Evolutionary conservation across 2,329 filamentous ascomycete genomes (phyloP).

Genomic region (Zopfia rhizophila): DNA sequence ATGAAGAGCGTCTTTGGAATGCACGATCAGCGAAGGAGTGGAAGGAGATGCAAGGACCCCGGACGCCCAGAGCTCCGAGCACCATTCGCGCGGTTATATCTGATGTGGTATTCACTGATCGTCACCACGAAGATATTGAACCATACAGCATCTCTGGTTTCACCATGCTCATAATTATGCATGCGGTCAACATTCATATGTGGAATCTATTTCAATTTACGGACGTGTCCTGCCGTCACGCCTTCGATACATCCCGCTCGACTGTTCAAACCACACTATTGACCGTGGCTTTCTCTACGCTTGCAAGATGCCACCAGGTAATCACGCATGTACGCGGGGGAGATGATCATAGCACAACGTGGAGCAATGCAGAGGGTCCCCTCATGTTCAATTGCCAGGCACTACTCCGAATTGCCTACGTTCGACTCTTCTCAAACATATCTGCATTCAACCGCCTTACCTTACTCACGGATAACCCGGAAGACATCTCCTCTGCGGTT

Average conservation of each 20-base stretch:
- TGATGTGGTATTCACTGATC: constrained; percentile 34
- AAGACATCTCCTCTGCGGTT: constrained; percentile 33
- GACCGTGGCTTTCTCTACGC: constrained; percentile 34
- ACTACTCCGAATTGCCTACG: constrained; percentile 44
- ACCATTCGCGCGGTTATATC: constrained; percentile 37
- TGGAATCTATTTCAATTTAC: constrained; percentile 46
- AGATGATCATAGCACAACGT: constrained; percentile 22
- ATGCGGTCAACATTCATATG: constrained; percentile 50
- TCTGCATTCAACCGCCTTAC: constrained; percentile 41
- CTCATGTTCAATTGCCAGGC: constrained; percentile 49
- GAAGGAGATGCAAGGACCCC: constrained; percentile 23
- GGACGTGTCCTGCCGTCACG: constrained; percentile 34
- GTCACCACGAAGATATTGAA: constrained; percentile 20
- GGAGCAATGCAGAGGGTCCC: constrained; percentile 37
- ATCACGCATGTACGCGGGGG: constrained; percentile 12
- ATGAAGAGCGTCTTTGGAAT: constrained; percentile 46
- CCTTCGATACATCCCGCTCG: constrained; percentile 26
- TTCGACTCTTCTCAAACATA: constrained; percentile 40
- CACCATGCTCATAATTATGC: constrained; percentile 45
- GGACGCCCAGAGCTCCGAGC: constrained; percentile 12
- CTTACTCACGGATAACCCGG: constrained; percentile 37
- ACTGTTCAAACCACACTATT: constrained; percentile 29
- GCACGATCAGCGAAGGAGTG: constrained; percentile 38
- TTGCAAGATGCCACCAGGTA: constrained; percentile 37
- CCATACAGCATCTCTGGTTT: constrained; percentile 34